These are phyloP conservation scores for Artemisia argyi DNA, from an alignment of 129 eudicot species.

Conservation along the genomic window DNA sequence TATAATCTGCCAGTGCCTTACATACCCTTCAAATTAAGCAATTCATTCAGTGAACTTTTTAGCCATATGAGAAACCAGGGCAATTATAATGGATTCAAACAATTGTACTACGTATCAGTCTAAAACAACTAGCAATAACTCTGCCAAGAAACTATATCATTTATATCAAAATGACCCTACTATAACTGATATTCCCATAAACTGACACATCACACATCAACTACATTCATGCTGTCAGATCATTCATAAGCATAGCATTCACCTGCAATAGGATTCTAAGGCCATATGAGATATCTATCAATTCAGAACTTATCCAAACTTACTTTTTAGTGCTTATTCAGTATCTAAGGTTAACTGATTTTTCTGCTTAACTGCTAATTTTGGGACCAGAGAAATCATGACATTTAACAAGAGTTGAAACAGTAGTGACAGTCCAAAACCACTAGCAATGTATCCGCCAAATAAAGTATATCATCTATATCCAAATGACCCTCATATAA, in stretches of 20 bases:
- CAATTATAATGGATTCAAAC: slow-evolving; percentile 4
- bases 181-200: not conserved
- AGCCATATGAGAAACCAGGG: not conserved
- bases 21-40: too few species aligned
- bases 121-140: slow-evolving; percentile 12
- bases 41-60: too few species aligned
- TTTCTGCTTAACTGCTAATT: too few species aligned
- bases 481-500: not conserved
- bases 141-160: not conserved
- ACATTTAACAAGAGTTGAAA: slow-evolving; percentile 5
- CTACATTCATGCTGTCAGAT: not conserved
- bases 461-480: not conserved
- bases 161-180: slow-evolving; percentile 3
- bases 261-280: slow-evolving; percentile 1
- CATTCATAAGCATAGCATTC: slow-evolving; percentile 13
- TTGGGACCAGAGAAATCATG: not conserved
- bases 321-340: too few species aligned
- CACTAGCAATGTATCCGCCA: slow-evolving; percentile 1
- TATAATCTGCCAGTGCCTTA: slow-evolving; percentile 10
- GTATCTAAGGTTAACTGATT: too few species aligned
- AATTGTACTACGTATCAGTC: slow-evolving; percentile 1
- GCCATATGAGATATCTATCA: not conserved
- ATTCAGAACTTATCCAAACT: not conserved
- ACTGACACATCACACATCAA: not conserved
- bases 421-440: slow-evolving; percentile 4